phyloP scores from a whole-genome alignment of 208 protist species.

The Trypanosoma lewisi region DNA sequence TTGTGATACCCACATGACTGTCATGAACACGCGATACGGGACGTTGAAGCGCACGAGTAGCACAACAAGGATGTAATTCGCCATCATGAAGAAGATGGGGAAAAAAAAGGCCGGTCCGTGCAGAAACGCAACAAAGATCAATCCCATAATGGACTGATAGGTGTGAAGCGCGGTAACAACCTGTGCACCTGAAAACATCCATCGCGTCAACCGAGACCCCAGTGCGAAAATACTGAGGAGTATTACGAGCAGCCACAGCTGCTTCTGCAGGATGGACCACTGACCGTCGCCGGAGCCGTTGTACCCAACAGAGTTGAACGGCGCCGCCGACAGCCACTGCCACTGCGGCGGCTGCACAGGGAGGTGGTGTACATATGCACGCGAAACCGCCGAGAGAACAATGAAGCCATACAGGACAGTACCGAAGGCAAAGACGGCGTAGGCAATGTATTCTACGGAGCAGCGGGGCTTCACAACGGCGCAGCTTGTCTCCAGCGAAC shows the following conservation, averaged over 20 bases:
- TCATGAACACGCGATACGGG: constrained; percentile 43
- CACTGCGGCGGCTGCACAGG: constrained; percentile 6
- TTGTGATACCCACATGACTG: constrained; percentile 47
- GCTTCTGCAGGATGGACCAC: neutral
- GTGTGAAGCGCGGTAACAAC: constrained; percentile 1
- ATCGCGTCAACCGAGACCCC: constrained; percentile 4
- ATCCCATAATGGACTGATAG: constrained; percentile 28
- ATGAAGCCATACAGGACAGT: constrained; percentile 12
- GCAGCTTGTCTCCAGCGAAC: neutral
- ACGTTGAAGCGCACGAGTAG: constrained; percentile 33
- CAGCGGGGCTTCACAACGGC: neutral
- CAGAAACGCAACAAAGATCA: constrained; percentile 25
- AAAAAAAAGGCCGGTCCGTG: constrained; percentile 37
- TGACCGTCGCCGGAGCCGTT: constrained; percentile 6
- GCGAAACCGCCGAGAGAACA: constrained; percentile 1
- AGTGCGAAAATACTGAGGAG: constrained; percentile 1
- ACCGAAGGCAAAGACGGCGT: neutral
- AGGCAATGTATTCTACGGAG: constrained; percentile 5
- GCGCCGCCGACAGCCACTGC: neutral
- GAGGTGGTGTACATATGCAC: neutral
- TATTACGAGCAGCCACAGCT: neutral
- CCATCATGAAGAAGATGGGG: constrained; percentile 21
- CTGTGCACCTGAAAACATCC: neutral
- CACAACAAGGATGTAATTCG: constrained; percentile 41
- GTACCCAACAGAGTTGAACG: constrained; percentile 16